A percentile compares a stretch with the other conserved stretches of the same genome.
These are phyloP conservation scores for Thielaviopsis euricoi DNA, from an alignment of 2,329 filamentous ascomycete species.

Conservation along the genomic window DNA sequence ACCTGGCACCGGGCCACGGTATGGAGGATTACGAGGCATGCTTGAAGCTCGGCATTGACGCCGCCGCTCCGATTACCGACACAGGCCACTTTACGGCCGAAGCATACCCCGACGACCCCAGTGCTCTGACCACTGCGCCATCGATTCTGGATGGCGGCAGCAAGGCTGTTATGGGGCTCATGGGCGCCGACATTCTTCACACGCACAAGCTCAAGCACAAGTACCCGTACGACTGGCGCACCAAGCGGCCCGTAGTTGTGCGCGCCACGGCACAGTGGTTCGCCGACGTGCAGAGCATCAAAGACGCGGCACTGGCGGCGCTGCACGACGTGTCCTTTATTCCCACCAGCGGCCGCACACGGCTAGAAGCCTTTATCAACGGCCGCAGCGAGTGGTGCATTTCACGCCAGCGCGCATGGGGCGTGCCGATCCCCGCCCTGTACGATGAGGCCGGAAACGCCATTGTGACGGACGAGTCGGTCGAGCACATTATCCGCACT, in stretches of 20 bases:
- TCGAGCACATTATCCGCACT: conserved; percentile 69
- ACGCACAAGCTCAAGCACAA: conserved; percentile 68
- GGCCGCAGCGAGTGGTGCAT: conserved; percentile 95
- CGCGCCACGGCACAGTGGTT: conserved; percentile 97
- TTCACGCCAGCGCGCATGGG: conserved; percentile 88
- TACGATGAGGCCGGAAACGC: conserved; percentile 60
- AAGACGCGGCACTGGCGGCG: conserved; percentile 51
- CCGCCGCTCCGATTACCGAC: conserved; percentile 70
- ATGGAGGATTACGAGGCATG: conserved; percentile 92
- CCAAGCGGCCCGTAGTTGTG: conserved; percentile 80
- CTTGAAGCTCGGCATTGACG: conserved; percentile 49
- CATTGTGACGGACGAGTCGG: conserved; percentile 61
- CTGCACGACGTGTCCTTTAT: conserved; percentile 62
- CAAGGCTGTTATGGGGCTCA: conserved; percentile 49
- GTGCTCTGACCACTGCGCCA: conserved; percentile 47
- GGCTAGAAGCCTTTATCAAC: conserved; percentile 72
- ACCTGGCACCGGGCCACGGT: conserved; percentile 84
- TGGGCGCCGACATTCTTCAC: conserved; percentile 49
- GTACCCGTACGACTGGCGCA: conserved; percentile 96
- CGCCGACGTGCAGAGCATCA: conserved; percentile 75
- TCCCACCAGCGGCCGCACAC: conserved; percentile 53
- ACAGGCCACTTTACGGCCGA: conserved; percentile 65
- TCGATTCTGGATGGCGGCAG: conserved; percentile 56
- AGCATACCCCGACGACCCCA: conserved; percentile 55
- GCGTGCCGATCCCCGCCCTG: conserved; percentile 84